These are phyloP conservation scores for Alternaria gaisen DNA, from an alignment of 2,329 filamentous ascomycete species.

Conservation along the genomic window DNA sequence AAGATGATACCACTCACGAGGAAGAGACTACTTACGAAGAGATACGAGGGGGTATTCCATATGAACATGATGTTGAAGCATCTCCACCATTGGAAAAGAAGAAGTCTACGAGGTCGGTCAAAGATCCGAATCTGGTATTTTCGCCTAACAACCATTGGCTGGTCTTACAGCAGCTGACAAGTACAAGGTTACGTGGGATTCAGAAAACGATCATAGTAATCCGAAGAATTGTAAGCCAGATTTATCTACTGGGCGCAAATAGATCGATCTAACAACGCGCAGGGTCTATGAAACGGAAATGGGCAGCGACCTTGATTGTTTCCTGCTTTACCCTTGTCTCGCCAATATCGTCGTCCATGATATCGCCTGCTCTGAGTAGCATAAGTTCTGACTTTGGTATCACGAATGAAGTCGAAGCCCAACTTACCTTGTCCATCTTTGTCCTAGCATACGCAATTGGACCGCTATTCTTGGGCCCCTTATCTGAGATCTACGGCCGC, in stretches of 20 bases:
- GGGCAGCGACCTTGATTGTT: slow-evolving; percentile 56
- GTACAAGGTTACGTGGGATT: slow-evolving; percentile 56
- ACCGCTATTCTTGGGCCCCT: slow-evolving; percentile 49
- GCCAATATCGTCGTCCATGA: slow-evolving; percentile 53
- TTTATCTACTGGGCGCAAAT: background rate
- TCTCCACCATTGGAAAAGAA: slow-evolving; percentile 35
- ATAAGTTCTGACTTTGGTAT: slow-evolving; percentile 49
- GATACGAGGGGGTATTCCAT: slow-evolving; percentile 38
- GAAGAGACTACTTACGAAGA: slow-evolving; percentile 36
- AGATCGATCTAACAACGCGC: background rate
- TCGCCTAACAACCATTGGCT: background rate
- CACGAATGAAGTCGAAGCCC: slow-evolving; percentile 40
- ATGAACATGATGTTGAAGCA: slow-evolving; percentile 45
- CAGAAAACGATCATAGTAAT: slow-evolving; percentile 56
- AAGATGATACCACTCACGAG: slow-evolving; percentile 17
- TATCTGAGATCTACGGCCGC: slow-evolving; percentile 52
- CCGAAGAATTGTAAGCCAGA: slow-evolving; percentile 38
- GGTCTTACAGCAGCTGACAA: slow-evolving; percentile 11
- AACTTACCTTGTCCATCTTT: slow-evolving; percentile 52
- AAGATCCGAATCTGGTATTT: slow-evolving; percentile 47
- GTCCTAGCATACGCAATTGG: slow-evolving; percentile 53
- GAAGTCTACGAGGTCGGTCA: slow-evolving; percentile 33
- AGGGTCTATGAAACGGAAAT: slow-evolving; percentile 51
- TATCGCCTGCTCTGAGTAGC: slow-evolving; percentile 46
- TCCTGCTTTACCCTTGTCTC: slow-evolving; percentile 54